Percentiles rank a stretch among this genome's conserved stretches.
These are phyloP conservation scores for Melampsora americana DNA, from an alignment of 1,284 basidiomycete species.

Conservation along the genomic window DNA sequence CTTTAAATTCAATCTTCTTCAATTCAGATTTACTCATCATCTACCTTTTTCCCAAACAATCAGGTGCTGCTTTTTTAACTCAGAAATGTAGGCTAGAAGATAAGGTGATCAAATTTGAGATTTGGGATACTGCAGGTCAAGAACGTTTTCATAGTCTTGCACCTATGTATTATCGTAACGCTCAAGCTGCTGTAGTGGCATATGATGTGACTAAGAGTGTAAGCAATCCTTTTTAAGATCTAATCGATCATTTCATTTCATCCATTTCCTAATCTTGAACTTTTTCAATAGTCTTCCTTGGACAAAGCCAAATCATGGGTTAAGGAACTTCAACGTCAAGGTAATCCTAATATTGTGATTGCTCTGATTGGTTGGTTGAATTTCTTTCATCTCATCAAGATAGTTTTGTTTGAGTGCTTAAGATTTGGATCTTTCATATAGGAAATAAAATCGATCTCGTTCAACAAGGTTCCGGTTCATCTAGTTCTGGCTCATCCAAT, in stretches of 20 bases:
- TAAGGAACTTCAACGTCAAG: conserved; percentile 97
- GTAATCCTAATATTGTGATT: conserved; percentile 98
- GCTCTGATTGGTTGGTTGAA: conserved; percentile 66
- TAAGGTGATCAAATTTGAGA: conserved; percentile 88
- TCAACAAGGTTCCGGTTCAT: conserved; percentile 55
- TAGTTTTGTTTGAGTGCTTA: background rate
- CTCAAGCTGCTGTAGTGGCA: conserved; percentile 95
- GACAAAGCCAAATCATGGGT: conserved; percentile 99
- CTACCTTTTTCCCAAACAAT: conserved; percentile 41
- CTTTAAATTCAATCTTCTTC: background rate
- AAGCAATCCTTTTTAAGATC: conserved; percentile 1
- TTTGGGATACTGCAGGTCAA: conserved; percentile 93
- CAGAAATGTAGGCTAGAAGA: conserved; percentile 88
- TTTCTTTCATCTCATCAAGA: no score
- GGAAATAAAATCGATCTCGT: conserved; percentile 66
- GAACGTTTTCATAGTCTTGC: conserved; percentile 90
- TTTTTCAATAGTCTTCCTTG: conserved; percentile 64
- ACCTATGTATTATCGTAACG: conserved; percentile 98
- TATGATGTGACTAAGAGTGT: conserved; percentile 89
- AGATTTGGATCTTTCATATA: background rate
- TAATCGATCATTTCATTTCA: background rate
- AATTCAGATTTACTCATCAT: background rate
- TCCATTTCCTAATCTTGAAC: background rate
- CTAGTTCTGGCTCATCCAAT: conserved; percentile 56
- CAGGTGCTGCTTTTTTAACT: conserved; percentile 58